phyloP scores from a whole-genome alignment of 179 eudicot genomes.

The Drosera spatulata region DNA sequence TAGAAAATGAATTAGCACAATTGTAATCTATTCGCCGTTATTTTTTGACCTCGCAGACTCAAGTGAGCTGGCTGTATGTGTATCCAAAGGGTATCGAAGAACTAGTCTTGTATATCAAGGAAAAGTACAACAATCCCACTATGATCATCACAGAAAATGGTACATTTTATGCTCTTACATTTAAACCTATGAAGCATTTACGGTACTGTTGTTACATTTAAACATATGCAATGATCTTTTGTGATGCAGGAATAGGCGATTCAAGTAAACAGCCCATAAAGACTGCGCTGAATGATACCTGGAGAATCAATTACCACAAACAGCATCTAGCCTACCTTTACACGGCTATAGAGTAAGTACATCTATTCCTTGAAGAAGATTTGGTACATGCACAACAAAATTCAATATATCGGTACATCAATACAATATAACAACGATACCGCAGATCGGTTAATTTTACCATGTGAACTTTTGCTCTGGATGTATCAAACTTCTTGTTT shows the following conservation, averaged over 20 bases:
- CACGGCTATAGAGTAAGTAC: not conserved
- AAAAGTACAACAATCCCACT: slow-evolving; percentile 18
- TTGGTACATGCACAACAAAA: too few relatives aligned
- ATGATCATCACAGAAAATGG: slow-evolving; percentile 29
- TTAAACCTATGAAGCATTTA: not conserved
- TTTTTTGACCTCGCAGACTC: slow-evolving; percentile 11
- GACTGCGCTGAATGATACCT: not conserved
- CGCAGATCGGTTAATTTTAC: too few relatives aligned
- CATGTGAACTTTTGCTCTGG: not conserved
- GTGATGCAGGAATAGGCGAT: not conserved
- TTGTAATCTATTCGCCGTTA: not conserved
- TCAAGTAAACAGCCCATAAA: not conserved
- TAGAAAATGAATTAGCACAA: too few relatives aligned
- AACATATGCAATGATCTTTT: not conserved
- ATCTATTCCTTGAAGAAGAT: not conserved
- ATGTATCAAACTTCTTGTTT: too few relatives aligned
- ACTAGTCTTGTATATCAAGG: slow-evolving; percentile 11
- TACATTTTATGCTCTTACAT: not conserved
- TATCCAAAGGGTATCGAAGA: slow-evolving; percentile 23
- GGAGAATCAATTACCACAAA: not conserved
- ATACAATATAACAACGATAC: too few relatives aligned
- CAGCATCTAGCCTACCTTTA: not conserved
- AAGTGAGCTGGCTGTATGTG: slow-evolving; percentile 7
- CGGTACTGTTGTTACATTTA: too few relatives aligned
- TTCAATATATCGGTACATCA: not conserved